Evolutionary conservation across 2,329 filamentous ascomycete species (phyloP), one percentile per base, ranked within the genome.

Genomic region (Hypoxylon sp.): DNA sequence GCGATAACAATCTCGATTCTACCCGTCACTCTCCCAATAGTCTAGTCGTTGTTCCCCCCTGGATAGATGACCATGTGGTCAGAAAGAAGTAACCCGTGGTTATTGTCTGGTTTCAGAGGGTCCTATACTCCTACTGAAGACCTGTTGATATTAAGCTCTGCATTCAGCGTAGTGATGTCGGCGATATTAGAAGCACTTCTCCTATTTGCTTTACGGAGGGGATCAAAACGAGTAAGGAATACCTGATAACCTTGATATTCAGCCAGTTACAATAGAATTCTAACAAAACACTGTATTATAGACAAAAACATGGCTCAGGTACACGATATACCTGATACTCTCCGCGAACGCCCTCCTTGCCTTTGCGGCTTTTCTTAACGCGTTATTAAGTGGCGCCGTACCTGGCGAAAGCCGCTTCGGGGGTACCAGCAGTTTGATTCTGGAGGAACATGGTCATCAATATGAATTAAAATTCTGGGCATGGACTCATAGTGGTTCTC

Each of bases 121-220:
- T 21, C 55, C 19, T 64, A 64, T 49, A 55, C 52, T 13, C 49
- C 60, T 11, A 52, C 48, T 14, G 63, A 67, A 21, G 34, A 62
- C 3, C n/a, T 69, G 7, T 41, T 69, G 9, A 36, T 69, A 56
- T 25, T 66, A 1, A 69, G 67, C 45, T 67, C 67, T 21, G 49
- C 41, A 5, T 52, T 64, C 17, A 69, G 67, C 45, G 30, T 67
- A 28, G 38, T 65, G 1, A 51, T 60, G 3, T 69, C 63, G 7
- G 14, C 57, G 9, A 9, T 67, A 19, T 55, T 69, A 28, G 67
- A 69, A 38, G 17, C 50, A 6, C 34, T 67, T 1, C 41, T 52
- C 10, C 32, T 64, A 43, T 49, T 50, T 2, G 30, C 53, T 9
- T 17, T 49, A 17, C 52, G 17, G 41, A 50, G 65, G 7, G 56